Conservation (phyloP, 805 yeast genomes). For the Cyberlindnera amylophila region DNA sequence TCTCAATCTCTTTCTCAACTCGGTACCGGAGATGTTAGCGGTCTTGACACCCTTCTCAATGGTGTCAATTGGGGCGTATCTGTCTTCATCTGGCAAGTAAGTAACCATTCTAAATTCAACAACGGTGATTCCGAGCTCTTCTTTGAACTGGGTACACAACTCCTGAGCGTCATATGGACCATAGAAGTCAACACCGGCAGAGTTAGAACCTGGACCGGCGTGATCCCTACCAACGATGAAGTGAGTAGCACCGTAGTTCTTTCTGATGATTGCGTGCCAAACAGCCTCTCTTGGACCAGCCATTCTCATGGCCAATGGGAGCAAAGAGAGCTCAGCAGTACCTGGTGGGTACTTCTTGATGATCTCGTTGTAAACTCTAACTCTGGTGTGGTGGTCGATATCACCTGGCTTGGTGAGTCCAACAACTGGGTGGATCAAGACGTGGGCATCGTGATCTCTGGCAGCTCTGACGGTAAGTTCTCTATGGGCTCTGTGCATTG, state of each 20-base stretch:
- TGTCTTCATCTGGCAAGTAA: slow-evolving; percentile 89
- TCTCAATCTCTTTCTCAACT: slow-evolving; percentile 80
- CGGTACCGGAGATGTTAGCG: slow-evolving; percentile 91
- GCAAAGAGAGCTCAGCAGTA: slow-evolving; percentile 80
- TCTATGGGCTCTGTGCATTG: slow-evolving; percentile 98
- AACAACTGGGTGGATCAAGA: slow-evolving; percentile 93
- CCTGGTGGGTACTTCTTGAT: slow-evolving; percentile 92
- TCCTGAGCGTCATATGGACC: slow-evolving; percentile 98
- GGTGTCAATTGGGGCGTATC: slow-evolving; percentile 92
- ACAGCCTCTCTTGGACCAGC: slow-evolving; percentile 98
- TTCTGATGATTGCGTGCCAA: slow-evolving; percentile 96
- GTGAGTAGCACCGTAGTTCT: slow-evolving; percentile 95
- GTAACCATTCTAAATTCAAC: slow-evolving; percentile 98
- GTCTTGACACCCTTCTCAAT: slow-evolving; percentile 78
- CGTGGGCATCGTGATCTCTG: slow-evolving; percentile 81
- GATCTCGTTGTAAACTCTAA: slow-evolving; percentile 88
- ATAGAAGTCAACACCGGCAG: slow-evolving; percentile 88
- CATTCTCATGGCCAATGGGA: slow-evolving; percentile 98
- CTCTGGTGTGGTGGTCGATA: slow-evolving; percentile 96
- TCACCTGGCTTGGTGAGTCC: slow-evolving; percentile 98
- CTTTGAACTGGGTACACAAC: slow-evolving; percentile 68
- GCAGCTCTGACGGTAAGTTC: slow-evolving; percentile 96
- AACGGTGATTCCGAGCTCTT: slow-evolving; percentile 81
- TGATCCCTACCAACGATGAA: slow-evolving; percentile 98
- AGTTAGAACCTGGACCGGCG: slow-evolving; percentile 91